Conservation (phyloP, 2,329 filamentous ascomycete genomes). For the Trichocomaceae sp. region DNA sequence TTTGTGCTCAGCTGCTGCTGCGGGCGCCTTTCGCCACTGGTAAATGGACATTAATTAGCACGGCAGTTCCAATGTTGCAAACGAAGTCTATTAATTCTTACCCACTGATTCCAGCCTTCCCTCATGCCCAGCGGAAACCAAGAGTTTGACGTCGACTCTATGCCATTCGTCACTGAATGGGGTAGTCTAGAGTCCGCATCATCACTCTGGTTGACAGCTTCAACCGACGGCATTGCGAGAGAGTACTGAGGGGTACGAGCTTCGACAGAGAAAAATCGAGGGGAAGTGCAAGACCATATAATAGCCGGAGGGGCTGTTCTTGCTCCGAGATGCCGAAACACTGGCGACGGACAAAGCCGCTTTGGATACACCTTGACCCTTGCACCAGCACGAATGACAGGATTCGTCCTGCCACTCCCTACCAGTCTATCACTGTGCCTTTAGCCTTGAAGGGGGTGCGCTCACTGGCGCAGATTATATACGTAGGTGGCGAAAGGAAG, state of each 20-base stretch:
- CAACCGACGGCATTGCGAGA: conserved; percentile 29
- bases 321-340: background rate
- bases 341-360: conserved; percentile 1
- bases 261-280: conserved; percentile 2
- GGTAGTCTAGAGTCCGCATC: conserved; percentile 17
- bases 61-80: background rate
- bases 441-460: no score
- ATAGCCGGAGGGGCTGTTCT: background rate
- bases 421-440: no score
- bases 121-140: conserved; percentile 87
- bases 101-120: conserved; percentile 87
- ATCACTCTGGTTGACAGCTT: conserved; percentile 29
- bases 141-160: conserved; percentile 27
- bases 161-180: conserved; percentile 7
- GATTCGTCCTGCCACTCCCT: conserved; percentile 9
- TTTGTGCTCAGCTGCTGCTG: conserved; percentile 75
- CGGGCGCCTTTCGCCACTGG: conserved; percentile 79
- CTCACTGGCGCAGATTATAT: no score
- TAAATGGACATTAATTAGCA: background rate
- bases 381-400: conserved; percentile 9
- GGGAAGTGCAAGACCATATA: background rate
- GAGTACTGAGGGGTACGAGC: conserved; percentile 16
- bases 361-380: conserved; percentile 8
- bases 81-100: conserved; percentile 38
- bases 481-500: background rate